Conservation (phyloP, 495 filamentous ascomycete species). For the Talaromyces stipitatus region DNA sequence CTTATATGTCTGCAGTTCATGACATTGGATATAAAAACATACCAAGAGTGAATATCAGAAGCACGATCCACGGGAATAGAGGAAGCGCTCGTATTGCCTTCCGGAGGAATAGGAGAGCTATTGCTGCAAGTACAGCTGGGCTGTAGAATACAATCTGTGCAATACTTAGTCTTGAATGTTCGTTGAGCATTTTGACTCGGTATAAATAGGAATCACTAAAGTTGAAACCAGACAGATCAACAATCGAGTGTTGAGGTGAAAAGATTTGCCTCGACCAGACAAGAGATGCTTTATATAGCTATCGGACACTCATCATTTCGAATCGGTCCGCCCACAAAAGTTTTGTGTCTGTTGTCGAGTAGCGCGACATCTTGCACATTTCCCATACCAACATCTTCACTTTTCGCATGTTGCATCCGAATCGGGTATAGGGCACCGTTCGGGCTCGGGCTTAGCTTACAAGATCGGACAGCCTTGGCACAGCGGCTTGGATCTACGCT, state of each 20-base stretch:
- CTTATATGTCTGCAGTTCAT: background rate
- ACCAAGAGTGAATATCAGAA: constrained; percentile 13
- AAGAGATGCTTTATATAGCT: background rate
- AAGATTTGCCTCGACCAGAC: background rate
- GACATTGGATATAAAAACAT: background rate
- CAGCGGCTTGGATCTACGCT: background rate
- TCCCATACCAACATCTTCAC: background rate
- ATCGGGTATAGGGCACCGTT: background rate
- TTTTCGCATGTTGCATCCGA: constrained; percentile 7
- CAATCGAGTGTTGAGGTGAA: background rate
- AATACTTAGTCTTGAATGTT: constrained; percentile 17
- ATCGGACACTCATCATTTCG: background rate
- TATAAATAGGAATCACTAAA: background rate
- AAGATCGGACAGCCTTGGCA: background rate
- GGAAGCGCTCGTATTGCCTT: constrained; percentile 10
- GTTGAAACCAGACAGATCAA: background rate
- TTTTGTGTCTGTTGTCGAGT: background rate
- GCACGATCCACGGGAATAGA: constrained; percentile 13
- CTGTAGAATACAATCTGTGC: constrained; percentile 20
- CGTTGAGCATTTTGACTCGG: constrained; percentile 12
- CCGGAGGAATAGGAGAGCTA: constrained; percentile 11
- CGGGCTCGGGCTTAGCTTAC: background rate
- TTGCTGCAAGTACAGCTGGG: constrained; percentile 10
- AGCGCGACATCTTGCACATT: background rate
- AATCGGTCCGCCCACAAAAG: background rate